These are phyloP conservation scores for Thuja plicata DNA, from an alignment of 83 land plant genomes.

Conservation along the genomic window DNA sequence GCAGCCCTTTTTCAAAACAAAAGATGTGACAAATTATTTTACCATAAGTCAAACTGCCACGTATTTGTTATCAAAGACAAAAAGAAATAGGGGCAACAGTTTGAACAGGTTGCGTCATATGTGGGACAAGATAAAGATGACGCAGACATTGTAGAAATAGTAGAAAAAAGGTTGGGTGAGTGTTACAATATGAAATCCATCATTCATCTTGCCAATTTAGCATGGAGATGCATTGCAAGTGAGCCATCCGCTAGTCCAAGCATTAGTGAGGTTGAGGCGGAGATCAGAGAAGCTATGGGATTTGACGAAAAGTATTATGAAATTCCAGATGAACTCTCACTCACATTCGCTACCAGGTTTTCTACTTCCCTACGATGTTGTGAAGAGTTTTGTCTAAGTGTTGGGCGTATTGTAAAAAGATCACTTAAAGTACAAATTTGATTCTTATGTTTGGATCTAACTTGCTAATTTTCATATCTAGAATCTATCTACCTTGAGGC, in stretches of 20 bases:
- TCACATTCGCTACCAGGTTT: not conserved
- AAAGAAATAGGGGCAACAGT: no score
- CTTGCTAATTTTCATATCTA: no score
- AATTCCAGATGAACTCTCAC: not conserved
- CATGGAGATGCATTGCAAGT: not conserved
- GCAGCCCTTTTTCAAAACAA: no score
- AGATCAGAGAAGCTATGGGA: not conserved
- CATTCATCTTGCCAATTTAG: not conserved
- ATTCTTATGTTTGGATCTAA: no score
- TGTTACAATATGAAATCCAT: not conserved
- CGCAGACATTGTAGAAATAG: not conserved
- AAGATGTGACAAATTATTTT: no score
- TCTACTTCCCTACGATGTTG: no score
- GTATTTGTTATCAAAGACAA: no score
- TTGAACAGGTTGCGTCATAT: not conserved
- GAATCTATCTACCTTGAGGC: no score
- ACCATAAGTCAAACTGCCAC: no score
- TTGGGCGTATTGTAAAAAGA: no score
- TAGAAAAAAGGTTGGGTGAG: not conserved
- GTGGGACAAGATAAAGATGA: not conserved
- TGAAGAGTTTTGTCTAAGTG: no score
- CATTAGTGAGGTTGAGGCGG: not conserved
- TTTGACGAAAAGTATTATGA: not conserved
- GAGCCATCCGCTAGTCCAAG: not conserved
- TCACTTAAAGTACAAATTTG: no score